These are phyloP conservation scores for Phytophthora constricta DNA, from an alignment of 352 stramenopile species.

Conservation along the genomic window DNA sequence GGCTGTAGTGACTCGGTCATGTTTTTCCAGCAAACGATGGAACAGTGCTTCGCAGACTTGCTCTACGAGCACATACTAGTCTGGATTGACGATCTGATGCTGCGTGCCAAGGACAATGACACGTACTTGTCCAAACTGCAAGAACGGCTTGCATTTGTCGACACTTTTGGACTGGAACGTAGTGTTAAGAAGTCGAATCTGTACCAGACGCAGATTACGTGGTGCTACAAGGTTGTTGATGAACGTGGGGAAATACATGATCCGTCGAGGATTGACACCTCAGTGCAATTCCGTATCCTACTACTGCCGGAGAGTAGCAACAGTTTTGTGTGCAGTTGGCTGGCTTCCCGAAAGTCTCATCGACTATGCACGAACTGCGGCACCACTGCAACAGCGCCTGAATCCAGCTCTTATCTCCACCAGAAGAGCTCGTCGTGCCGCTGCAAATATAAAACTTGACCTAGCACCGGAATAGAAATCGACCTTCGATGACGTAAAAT, in stretches of 20 bases:
- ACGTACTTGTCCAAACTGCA: constrained; percentile 24
- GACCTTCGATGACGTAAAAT: background rate
- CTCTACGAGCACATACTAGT: constrained; percentile 19
- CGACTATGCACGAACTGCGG: background rate
- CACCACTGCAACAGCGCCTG: background rate
- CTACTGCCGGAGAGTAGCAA: background rate
- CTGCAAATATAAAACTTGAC: background rate
- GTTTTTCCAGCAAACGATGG: constrained; percentile 6
- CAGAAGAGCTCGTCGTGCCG: background rate
- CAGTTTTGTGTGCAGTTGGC: background rate
- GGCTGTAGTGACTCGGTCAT: background rate
- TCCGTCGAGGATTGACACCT: background rate
- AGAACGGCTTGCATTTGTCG: constrained; percentile 20
- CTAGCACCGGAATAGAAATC: background rate
- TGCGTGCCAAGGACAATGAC: constrained; percentile 23
- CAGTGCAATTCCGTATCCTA: background rate
- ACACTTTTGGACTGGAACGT: constrained; percentile 26
- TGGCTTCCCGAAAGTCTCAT: background rate
- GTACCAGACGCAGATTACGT: constrained; percentile 20
- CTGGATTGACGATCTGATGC: constrained; percentile 38
- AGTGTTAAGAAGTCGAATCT: constrained; percentile 26
- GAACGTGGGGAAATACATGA: background rate
- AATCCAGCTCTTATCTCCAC: background rate
- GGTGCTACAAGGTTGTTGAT: constrained; percentile 10
- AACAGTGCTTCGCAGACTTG: background rate